Conservation (phyloP, 1,139 yeast species). For the Yamadazyma aaseri region DNA sequence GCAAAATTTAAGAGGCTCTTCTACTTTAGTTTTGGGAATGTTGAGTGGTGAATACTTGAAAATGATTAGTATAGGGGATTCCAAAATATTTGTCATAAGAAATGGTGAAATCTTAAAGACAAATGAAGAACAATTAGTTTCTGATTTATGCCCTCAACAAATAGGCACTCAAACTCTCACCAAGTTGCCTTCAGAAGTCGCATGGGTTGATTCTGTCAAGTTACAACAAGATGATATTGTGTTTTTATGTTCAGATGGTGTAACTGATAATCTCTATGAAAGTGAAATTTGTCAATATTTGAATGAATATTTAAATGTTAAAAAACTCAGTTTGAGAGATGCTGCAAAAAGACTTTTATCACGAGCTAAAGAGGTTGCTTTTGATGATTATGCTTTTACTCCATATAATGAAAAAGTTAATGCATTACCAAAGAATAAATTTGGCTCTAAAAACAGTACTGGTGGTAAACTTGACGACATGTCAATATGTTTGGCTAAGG, state of each 20-base stretch:
- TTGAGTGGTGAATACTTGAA: constrained; percentile 48
- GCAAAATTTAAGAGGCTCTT: constrained; percentile 50
- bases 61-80: constrained; percentile 57
- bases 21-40: constrained; percentile 53
- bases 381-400: constrained; percentile 53
- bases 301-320: constrained; percentile 28
- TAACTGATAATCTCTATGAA: constrained; percentile 52
- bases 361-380: constrained; percentile 51
- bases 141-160: constrained; percentile 53
- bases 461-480: constrained; percentile 62
- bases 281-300: constrained; percentile 44
- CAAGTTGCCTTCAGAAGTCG: constrained; percentile 48
- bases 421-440: constrained; percentile 34
- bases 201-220: constrained; percentile 45
- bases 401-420: constrained; percentile 56
- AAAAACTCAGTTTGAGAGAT: constrained; percentile 31
- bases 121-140: constrained; percentile 49
- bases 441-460: constrained; percentile 34
- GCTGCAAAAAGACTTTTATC: constrained; percentile 41
- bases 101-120: constrained; percentile 45
- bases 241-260: constrained; percentile 53
- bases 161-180: constrained; percentile 53
- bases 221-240: constrained; percentile 43
- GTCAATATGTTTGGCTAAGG: constrained; percentile 51
- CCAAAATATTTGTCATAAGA: constrained; percentile 49